Evolutionary conservation across 225 moss, liverwort and hornwort genomes (phyloP).

Genomic region (Marchantia polymorpha): DNA sequence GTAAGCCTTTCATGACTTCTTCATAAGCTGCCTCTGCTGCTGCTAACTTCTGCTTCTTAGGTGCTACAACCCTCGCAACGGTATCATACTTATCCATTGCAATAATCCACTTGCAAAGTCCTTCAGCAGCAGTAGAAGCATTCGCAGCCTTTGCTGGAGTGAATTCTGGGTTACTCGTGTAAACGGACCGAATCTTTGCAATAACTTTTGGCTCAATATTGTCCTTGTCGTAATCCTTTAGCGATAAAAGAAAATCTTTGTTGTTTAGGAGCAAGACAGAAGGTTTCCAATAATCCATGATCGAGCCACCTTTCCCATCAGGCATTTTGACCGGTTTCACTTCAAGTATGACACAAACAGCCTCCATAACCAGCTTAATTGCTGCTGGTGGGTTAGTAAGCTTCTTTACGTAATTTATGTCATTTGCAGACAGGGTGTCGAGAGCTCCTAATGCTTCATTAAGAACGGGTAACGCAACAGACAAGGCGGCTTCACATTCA

Average conservation of each 20-base stretch:
- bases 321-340: slow-evolving; percentile 78
- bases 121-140: slow-evolving; percentile 88
- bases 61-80: slow-evolving; percentile 80
- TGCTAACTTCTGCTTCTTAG: slow-evolving; percentile 65
- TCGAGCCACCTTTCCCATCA: slow-evolving; percentile 78
- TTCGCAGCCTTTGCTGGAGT: slow-evolving; percentile 87
- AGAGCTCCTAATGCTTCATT: slow-evolving; percentile 80
- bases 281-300: slow-evolving; percentile 89
- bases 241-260: slow-evolving; percentile 60
- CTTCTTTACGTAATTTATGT: slow-evolving; percentile 94
- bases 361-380: slow-evolving; percentile 85
- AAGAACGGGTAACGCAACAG: slow-evolving; percentile 73
- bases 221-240: slow-evolving; percentile 80
- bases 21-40: slow-evolving; percentile 64
- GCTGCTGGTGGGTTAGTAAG: slow-evolving; percentile 76
- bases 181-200: slow-evolving; percentile 68
- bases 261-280: slow-evolving; percentile 72
- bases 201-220: slow-evolving; percentile 74
- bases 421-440: slow-evolving; percentile 73
- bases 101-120: slow-evolving; percentile 90
- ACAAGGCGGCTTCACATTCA: slow-evolving; percentile 80
- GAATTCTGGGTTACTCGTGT: slow-evolving; percentile 71
- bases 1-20: slow-evolving; percentile 60
- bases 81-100: slow-evolving; percentile 90
- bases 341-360: slow-evolving; percentile 81